phyloP scores from a whole-genome alignment of 441 rosid species.

The Gossypium laxum region DNA sequence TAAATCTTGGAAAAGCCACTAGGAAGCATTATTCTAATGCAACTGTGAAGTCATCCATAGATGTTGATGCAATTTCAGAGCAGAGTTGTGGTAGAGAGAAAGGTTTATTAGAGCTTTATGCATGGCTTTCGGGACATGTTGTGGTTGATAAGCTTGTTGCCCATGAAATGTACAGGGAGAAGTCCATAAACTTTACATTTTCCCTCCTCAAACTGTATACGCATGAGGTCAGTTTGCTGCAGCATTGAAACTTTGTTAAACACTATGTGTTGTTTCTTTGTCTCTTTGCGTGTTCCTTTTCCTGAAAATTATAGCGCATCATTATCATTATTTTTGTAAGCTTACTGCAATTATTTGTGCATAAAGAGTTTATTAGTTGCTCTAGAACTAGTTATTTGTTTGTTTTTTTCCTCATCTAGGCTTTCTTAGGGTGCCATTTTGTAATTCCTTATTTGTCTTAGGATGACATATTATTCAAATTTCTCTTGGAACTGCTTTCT shows the following conservation, averaged over 20 bases:
- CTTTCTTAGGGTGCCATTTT: not conserved
- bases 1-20: constrained; percentile 31
- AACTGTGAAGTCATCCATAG: constrained; percentile 21
- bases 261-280: not conserved
- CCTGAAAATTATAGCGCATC: not conserved
- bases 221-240: constrained; percentile 57
- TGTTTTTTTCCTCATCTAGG: not conserved
- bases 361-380: not conserved
- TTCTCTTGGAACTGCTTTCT: constrained; percentile 38
- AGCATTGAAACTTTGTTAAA: not conserved
- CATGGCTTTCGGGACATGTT: constrained; percentile 56
- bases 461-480: constrained; percentile 75
- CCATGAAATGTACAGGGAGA: constrained; percentile 30
- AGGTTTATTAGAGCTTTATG: constrained; percentile 42
- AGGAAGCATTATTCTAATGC: constrained; percentile 27
- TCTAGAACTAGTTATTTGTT: not conserved
- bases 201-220: constrained; percentile 60
- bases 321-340: not conserved
- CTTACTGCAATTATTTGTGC: not conserved
- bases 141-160: constrained; percentile 20
- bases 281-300: not conserved
- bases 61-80: constrained; percentile 18
- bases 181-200: constrained; percentile 35
- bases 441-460: constrained; percentile 22
- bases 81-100: constrained; percentile 27